phyloP scores from a whole-genome alignment of 306 rosid genomes.

The Cucurbita moschata region DNA sequence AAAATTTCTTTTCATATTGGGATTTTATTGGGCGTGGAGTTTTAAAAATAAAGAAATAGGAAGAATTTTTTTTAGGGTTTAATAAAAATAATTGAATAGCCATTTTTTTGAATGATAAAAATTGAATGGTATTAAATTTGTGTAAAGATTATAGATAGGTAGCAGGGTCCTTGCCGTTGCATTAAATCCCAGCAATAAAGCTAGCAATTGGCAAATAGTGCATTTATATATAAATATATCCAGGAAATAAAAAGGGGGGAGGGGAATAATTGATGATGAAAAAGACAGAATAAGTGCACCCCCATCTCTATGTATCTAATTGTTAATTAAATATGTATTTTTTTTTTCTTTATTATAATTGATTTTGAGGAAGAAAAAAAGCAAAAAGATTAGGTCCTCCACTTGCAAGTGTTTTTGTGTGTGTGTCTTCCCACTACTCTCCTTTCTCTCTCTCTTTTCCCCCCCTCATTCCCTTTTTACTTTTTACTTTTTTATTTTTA shows the following conservation, averaged over 20 bases:
- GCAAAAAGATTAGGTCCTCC: conserved; percentile 7
- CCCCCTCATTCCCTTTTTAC: not conserved
- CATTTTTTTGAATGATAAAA: too few species aligned
- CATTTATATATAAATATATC: not conserved
- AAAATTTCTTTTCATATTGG: too few species aligned
- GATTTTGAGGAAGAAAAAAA: not conserved
- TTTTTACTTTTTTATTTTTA: not conserved
- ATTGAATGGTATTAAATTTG: too few species aligned
- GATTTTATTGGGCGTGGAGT: too few species aligned
- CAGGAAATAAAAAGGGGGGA: not conserved
- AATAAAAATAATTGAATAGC: too few species aligned
- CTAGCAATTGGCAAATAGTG: not conserved
- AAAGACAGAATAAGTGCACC: conserved; percentile 6
- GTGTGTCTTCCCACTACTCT: conserved; percentile 7
- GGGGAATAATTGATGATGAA: conserved; percentile 1
- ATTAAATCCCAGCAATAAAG: too few species aligned
- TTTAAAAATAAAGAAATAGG: too few species aligned
- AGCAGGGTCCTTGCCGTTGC: too few species aligned
- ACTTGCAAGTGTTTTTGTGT: conserved; percentile 5
- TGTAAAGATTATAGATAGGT: too few species aligned
- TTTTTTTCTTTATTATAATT: not conserved
- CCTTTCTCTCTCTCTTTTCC: not conserved
- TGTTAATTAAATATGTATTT: not conserved
- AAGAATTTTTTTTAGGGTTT: too few species aligned
- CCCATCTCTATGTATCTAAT: not conserved